Evolutionary conservation across 768 basidiomycete species (phyloP).

Genomic region (Baorangia bicolor): DNA sequence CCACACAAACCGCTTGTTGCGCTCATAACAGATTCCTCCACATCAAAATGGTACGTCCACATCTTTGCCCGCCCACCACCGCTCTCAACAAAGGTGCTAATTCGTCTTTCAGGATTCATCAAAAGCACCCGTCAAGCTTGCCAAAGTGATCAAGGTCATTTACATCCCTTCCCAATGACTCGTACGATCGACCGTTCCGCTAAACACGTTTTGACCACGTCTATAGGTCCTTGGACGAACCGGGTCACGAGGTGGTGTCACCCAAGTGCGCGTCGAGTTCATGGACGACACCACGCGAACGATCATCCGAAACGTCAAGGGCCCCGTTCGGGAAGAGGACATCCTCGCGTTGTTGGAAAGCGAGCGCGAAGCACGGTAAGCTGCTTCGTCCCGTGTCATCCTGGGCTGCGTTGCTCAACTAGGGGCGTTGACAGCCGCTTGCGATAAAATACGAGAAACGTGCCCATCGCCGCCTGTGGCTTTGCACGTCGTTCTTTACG

Average conservation of each 20-base stretch:
- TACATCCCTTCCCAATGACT: neutral
- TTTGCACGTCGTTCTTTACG: neutral
- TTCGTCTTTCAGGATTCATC: constrained; percentile 60
- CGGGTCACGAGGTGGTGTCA: constrained; percentile 98
- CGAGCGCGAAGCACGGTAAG: constrained; percentile 97
- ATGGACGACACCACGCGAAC: constrained; percentile 95
- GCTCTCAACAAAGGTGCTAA: neutral
- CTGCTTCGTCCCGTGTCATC: neutral
- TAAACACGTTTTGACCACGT: too few species aligned
- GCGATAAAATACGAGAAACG: constrained; percentile 7
- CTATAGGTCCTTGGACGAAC: constrained; percentile 99
- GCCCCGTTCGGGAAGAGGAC: constrained; percentile 93
- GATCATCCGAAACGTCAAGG: constrained; percentile 99
- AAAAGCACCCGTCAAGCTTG: constrained; percentile 94
- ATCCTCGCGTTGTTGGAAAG: constrained; percentile 96
- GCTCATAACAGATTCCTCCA: neutral
- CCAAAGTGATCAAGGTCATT: constrained; percentile 93
- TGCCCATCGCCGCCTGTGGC: neutral
- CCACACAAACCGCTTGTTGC: constrained; percentile 6
- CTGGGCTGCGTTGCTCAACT: neutral
- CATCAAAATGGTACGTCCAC: constrained; percentile 26
- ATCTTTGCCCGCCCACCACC: neutral
- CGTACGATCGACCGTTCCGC: neutral
- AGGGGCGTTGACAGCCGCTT: constrained; percentile 15
- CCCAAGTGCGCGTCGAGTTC: constrained; percentile 99